Evolutionary conservation across 2,329 filamentous ascomycete species (phyloP).

Genomic region (Rhytidhysteron rufulum): DNA sequence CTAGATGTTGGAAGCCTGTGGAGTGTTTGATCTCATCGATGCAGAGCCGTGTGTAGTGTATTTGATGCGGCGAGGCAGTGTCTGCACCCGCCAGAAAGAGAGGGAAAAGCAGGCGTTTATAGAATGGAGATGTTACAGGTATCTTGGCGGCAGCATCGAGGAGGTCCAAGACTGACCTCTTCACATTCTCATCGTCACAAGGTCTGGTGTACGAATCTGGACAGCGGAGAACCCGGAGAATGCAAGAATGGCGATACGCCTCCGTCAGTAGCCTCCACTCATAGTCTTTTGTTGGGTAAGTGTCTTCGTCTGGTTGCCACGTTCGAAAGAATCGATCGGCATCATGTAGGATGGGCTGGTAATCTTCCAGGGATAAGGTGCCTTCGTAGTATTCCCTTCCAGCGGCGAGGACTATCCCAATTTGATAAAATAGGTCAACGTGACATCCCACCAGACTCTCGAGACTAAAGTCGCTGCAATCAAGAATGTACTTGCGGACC

Average conservation of each 20-base stretch:
- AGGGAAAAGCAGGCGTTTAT: conserved; percentile 12
- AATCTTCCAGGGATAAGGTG: conserved; percentile 1
- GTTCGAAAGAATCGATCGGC: conserved; percentile 2
- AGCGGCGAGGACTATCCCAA: conserved; percentile 6
- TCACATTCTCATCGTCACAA: conserved; percentile 6
- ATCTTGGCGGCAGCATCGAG: conserved; percentile 10
- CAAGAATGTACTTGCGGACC: no score
- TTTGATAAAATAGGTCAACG: conserved; percentile 5
- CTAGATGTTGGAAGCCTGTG: conserved; percentile 9
- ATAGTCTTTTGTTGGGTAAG: conserved; percentile 7
- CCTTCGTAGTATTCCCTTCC: conserved; percentile 5
- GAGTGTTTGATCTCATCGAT: conserved; percentile 8
- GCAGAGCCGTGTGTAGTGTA: conserved; percentile 11
- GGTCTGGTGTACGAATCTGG: conserved; percentile 9
- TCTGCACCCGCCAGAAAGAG: conserved; percentile 14
- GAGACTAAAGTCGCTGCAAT: conserved; percentile 3
- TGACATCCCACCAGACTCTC: conserved; percentile 11
- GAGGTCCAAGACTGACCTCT: conserved; percentile 8
- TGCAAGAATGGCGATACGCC: conserved; percentile 9
- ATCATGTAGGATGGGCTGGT: conserved; percentile 2
- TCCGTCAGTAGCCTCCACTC: conserved; percentile 11
- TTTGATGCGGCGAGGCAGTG: conserved; percentile 11
- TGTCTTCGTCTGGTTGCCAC: conserved; percentile 2
- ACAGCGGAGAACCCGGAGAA: conserved; percentile 9
- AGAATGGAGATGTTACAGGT: conserved; percentile 7